Evolutionary conservation across 2,329 filamentous ascomycete genomes (phyloP), one percentile per base, ranked within the genome.

Genomic region (Alternaria sp.): DNA sequence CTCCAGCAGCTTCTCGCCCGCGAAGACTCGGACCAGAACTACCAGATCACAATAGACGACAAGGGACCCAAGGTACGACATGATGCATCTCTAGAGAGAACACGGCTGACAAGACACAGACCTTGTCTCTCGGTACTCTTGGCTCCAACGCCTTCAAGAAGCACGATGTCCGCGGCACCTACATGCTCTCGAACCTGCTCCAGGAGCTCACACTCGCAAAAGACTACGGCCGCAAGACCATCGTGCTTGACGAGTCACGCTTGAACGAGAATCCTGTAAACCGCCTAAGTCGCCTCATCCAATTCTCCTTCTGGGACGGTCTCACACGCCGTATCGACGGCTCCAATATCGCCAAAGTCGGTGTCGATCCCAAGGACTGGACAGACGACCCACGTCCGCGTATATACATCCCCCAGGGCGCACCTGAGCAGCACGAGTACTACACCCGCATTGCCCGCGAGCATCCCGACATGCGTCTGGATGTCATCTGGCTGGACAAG

Each of bases 1-100:
- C 85, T 97, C 58, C 86, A 93, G 74, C 89, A 87, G 60, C 84
- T 99, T 44, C 85, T 93, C 63, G 87, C 88, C 38, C 91, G 94
- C 67, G 95, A 99, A 79, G 95, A 99, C 75, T 96, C 94, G 30
- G 94, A 99, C 79, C 85, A 87, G 57, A 97, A 99, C 79, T 92
- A 93, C 85, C 94, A 98, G 79, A 99, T 99, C 78, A 99, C 95
- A 30, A 96, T 98, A 71, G 95, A 98, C 75, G 95, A 99, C 80
- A 87, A 88, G 65, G 95, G 95, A 0, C 94, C 95, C 51, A 99
- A 98, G 86, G 91, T 91, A 78, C 65, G 74, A 44, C 26, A 22
- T n/a, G 11, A 46, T 53, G 56, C 32, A 44, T 46, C 43, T 32
- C 43, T 16, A 16, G 12, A 9, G 11, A 28, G 20, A 41, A 18